A percentile compares a stretch with the other conserved stretches of the same genome.
Evolutionary conservation across 176 grass and related monocot genomes (phyloP).

Genomic region (Cocos nucifera): DNA sequence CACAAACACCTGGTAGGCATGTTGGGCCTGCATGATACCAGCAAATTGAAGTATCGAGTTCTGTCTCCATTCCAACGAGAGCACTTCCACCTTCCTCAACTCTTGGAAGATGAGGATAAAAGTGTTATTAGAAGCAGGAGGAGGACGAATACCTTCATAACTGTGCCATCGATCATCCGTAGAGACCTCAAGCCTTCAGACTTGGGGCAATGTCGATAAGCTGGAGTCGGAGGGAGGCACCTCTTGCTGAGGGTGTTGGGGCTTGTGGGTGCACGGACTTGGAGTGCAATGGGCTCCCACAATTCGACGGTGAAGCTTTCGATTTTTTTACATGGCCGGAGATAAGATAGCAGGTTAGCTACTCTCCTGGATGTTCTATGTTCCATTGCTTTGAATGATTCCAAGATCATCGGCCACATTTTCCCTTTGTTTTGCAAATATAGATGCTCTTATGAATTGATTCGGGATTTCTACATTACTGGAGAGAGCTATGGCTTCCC

Average conservation of each 20-base stretch:
- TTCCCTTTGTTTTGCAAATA: too few relatives aligned
- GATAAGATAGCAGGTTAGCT: too few relatives aligned
- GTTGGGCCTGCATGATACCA: constrained; percentile 51
- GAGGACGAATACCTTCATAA: too few relatives aligned
- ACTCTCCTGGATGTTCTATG: too few relatives aligned
- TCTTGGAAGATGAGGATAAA: constrained; percentile 84
- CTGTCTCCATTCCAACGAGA: constrained; percentile 47
- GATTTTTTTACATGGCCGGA: too few relatives aligned
- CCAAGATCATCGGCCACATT: too few relatives aligned
- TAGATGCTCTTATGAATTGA: constrained; percentile 2
- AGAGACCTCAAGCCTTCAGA: too few relatives aligned
- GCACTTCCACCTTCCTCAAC: constrained; percentile 23
- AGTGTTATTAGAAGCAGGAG: constrained; percentile 26
- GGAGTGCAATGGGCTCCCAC: constrained; percentile 76
- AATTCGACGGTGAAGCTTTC: constrained; percentile 36
- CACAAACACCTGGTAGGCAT: constrained; percentile 89
- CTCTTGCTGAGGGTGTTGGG: constrained; percentile 39
- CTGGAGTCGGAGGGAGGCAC: constrained; percentile 23
- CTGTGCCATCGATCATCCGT: too few relatives aligned
- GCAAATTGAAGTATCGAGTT: constrained; percentile 83
- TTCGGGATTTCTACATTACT: too few relatives aligned
- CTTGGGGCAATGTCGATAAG: constrained; percentile 18
- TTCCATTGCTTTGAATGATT: too few relatives aligned
- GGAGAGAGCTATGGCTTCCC: too few relatives aligned
- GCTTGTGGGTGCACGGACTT: constrained; percentile 96